Conservation (phyloP, 176 grass and related monocot species). For the Poa pratensis region DNA sequence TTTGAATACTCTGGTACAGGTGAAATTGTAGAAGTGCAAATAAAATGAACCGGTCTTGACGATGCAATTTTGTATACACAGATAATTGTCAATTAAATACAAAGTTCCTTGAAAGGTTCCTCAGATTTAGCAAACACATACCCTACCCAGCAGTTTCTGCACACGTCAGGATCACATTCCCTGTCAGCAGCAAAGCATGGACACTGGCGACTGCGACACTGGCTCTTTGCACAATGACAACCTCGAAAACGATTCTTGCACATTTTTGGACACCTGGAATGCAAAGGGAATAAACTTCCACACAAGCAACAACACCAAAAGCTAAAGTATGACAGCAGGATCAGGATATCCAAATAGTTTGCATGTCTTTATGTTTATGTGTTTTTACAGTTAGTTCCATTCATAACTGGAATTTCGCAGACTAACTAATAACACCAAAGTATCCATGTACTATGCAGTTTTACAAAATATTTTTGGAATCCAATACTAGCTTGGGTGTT, state of each 20-base stretch:
- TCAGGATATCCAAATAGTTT: neutral
- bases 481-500: conserved; percentile 11
- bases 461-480: neutral
- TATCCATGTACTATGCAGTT: neutral
- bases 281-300: conserved; percentile 48
- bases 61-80: conserved; percentile 27
- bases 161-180: conserved; percentile 97
- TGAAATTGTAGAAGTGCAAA: conserved; percentile 29
- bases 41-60: neutral
- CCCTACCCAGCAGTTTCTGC: conserved; percentile 98
- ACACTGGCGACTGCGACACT: conserved; percentile 95
- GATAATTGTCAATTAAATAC: conserved; percentile 24
- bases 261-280: conserved; percentile 86
- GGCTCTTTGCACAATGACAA: conserved; percentile 97
- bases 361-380: neutral
- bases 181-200: conserved; percentile 99
- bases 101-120: neutral
- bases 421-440: conserved; percentile 31
- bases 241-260: conserved; percentile 97
- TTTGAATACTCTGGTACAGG: neutral
- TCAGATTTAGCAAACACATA: conserved; percentile 50
- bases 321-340: conserved; percentile 31
- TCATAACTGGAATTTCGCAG: conserved; percentile 3
- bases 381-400: neutral
- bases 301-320: conserved; percentile 5